Conservation (phyloP, 129 eudicot species). For the Helichrysum umbraculigerum region DNA sequence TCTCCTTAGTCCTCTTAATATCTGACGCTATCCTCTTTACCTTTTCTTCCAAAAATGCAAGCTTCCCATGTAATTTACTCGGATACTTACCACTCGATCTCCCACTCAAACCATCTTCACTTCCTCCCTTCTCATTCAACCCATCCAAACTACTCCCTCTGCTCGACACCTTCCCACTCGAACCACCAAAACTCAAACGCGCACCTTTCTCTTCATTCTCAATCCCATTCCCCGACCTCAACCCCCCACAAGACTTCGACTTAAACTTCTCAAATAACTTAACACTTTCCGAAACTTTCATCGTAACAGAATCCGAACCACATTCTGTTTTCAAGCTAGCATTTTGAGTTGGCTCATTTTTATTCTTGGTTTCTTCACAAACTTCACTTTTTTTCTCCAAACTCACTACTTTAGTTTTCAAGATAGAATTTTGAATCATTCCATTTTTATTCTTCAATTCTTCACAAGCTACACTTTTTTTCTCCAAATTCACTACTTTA, state of each 20-base stretch:
- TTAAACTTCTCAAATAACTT: constrained; percentile 29
- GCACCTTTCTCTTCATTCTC: constrained; percentile 35
- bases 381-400: constrained; percentile 29
- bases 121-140: constrained; percentile 34
- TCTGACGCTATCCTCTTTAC: constrained; percentile 89
- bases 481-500: neutral
- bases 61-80: constrained; percentile 89
- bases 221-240: constrained; percentile 25
- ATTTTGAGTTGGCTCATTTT: constrained; percentile 2
- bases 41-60: constrained; percentile 87
- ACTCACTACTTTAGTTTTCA: neutral
- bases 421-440: neutral
- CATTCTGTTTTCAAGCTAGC: neutral
- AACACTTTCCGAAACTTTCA: constrained; percentile 40
- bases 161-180: constrained; percentile 26
- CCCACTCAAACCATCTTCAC: constrained; percentile 29
- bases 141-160: constrained; percentile 30
- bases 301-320: constrained; percentile 19
- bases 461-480: neutral
- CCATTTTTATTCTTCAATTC: constrained; percentile 2
- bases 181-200: constrained; percentile 34
- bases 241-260: constrained; percentile 29
- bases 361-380: constrained; percentile 11
- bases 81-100: constrained; percentile 43
- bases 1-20: constrained; percentile 88